Evolutionary conservation across 2,329 filamentous ascomycete genomes (phyloP).

Genomic region (Septoria linicola): DNA sequence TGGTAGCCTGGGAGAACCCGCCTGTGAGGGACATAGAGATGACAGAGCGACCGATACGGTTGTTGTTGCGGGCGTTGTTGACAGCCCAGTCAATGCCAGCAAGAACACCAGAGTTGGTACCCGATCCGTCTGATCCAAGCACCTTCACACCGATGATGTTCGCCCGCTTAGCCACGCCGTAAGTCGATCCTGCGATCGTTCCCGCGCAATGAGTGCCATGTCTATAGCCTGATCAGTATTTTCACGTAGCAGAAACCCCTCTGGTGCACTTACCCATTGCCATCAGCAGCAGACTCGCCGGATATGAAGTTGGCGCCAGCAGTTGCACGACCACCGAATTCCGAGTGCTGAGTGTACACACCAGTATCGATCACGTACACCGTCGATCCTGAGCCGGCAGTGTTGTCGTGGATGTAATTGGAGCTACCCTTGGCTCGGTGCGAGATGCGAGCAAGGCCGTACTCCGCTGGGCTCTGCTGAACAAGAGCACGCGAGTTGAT

Average conservation of each 20-base stretch:
- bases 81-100: slow-evolving; percentile 49
- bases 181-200: slow-evolving; percentile 60
- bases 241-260: no score
- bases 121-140: slow-evolving; percentile 45
- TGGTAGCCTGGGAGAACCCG: slow-evolving; percentile 39
- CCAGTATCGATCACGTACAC: slow-evolving; percentile 34
- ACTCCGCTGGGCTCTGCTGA: slow-evolving; percentile 25
- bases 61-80: slow-evolving; percentile 63
- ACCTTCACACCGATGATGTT: slow-evolving; percentile 54
- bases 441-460: slow-evolving; percentile 29
- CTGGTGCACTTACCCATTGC: no score
- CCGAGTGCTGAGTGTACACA: slow-evolving; percentile 29
- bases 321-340: slow-evolving; percentile 33
- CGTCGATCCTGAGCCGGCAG: slow-evolving; percentile 18
- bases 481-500: slow-evolving; percentile 19
- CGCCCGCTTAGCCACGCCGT: slow-evolving; percentile 54
- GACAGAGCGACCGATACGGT: slow-evolving; percentile 62
- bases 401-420: slow-evolving; percentile 25
- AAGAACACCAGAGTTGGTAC: slow-evolving; percentile 51
- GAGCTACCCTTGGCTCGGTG: slow-evolving; percentile 27
- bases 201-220: slow-evolving; percentile 64
- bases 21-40: slow-evolving; percentile 45
- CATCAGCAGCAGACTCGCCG: slow-evolving; percentile 38
- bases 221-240: no score
- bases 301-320: slow-evolving; percentile 28